Percentiles rank a stretch among this genome's conserved stretches.
Evolutionary conservation across 2,329 filamentous ascomycete genomes (phyloP).

Genomic region (Hymenotorrendiella dingleyae): DNA sequence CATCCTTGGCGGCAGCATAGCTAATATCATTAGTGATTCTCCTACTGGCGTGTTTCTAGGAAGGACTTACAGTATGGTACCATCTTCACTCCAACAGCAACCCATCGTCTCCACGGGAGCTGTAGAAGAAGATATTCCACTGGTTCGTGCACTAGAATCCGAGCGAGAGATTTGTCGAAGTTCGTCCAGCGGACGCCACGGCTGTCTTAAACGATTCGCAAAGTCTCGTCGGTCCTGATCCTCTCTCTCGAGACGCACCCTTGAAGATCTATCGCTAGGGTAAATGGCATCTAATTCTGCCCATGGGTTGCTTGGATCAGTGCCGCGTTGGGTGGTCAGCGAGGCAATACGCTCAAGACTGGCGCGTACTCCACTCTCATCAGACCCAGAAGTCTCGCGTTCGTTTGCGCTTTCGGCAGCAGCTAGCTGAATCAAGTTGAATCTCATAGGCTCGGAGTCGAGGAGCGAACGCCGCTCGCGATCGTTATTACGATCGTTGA

Average conservation of each 20-base stretch:
- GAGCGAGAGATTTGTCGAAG: too few relatives aligned
- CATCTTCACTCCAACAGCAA: conserved; percentile 56
- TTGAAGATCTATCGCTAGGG: conserved; percentile 20
- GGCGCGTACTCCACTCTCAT: conserved; percentile 14
- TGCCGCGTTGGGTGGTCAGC: too few relatives aligned
- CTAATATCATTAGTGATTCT: conserved; percentile 32
- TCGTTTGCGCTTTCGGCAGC: conserved; percentile 20
- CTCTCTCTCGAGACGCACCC: conserved; percentile 24
- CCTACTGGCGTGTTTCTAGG: neutral
- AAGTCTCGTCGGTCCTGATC: conserved; percentile 30
- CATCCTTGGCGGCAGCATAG: conserved; percentile 61
- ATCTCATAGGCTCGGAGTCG: conserved; percentile 19
- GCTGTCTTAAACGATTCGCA: conserved; percentile 22
- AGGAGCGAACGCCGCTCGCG: conserved; percentile 22
- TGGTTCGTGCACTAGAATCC: too few relatives aligned
- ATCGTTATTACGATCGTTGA: conserved; percentile 32
- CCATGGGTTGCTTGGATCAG: conserved; percentile 34
- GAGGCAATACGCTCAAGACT: too few relatives aligned
- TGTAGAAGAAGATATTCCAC: too few relatives aligned
- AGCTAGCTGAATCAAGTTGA: conserved; percentile 22
- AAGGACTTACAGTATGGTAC: conserved; percentile 48
- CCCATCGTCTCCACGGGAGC: conserved; percentile 55
- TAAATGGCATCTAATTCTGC: conserved; percentile 40
- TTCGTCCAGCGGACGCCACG: conserved; percentile 24
- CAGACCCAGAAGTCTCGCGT: conserved; percentile 13